Conservation (phyloP, 2,329 filamentous ascomycete species). For the Amesomyces nigricolor region DNA sequence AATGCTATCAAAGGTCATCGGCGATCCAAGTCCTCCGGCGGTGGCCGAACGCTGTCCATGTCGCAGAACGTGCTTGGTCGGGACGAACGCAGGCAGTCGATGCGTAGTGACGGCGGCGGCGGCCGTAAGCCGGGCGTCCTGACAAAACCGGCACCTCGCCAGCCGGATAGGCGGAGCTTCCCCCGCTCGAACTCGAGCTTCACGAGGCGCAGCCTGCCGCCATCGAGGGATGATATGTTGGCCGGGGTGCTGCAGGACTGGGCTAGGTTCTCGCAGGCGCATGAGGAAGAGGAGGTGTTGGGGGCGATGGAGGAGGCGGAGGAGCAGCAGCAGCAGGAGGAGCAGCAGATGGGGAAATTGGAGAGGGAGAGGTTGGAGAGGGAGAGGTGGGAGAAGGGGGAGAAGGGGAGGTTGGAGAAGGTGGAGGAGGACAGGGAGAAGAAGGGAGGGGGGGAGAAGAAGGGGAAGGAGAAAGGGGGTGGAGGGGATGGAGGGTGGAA, state of each 20-base stretch:
- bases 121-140: neutral
- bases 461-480: no score
- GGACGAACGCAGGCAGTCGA: no score
- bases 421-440: neutral
- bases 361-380: neutral
- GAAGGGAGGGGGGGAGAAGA: neutral
- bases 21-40: neutral
- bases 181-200: neutral
- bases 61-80: neutral
- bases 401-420: neutral
- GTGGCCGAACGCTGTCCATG: neutral
- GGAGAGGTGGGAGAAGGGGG: neutral
- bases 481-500: no score
- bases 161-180: neutral
- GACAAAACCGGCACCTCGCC: neutral
- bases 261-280: neutral
- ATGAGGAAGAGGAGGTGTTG: neutral
- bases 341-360: neutral
- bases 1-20: neutral
- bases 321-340: neutral
- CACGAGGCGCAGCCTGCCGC: neutral
- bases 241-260: conserved; percentile 2
- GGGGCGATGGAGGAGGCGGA: neutral
- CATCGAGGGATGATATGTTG: neutral
- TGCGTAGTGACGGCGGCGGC: neutral